A percentile compares a stretch with the other conserved stretches of the same genome.
Evolutionary conservation across 176 grass and related monocot species (phyloP).

Genomic region (Guadua angustifolia): DNA sequence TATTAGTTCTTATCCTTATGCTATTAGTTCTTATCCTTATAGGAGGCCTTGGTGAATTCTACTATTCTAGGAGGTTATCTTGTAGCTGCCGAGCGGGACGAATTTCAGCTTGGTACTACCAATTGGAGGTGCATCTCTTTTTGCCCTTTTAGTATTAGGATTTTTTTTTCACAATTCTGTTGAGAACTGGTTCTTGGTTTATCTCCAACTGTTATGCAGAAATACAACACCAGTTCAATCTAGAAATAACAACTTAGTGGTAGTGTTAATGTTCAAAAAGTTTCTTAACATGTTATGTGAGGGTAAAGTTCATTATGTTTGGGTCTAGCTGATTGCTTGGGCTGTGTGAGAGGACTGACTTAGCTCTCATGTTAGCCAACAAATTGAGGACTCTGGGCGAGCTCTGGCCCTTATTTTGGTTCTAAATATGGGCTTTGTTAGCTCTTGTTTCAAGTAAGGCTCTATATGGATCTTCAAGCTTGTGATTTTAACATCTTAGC

Average conservation of each 20-base stretch:
- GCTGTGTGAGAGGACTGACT: neutral
- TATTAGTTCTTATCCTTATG: neutral
- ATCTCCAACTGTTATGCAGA: neutral
- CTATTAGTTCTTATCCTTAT: neutral
- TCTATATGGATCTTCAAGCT: neutral
- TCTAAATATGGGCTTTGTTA: neutral
- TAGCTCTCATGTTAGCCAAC: neutral
- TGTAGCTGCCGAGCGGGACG: conserved; percentile 3
- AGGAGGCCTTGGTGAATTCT: neutral
- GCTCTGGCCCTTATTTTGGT: neutral
- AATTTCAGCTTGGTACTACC: conserved; percentile 43
- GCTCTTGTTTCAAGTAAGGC: neutral
- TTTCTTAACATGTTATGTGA: neutral
- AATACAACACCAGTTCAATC: neutral
- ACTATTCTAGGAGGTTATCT: conserved; percentile 15
- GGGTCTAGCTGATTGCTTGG: neutral
- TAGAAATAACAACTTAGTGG: neutral
- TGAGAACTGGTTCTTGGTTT: neutral
- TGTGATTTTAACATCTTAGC: neutral
- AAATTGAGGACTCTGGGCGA: neutral
- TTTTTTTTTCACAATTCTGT: neutral
- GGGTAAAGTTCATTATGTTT: neutral
- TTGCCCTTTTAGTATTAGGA: neutral
- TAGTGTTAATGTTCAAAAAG: neutral
- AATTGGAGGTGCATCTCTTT: conserved; percentile 45